phyloP scores from a whole-genome alignment of 768 basidiomycete genomes.

The Cystobasidium tubakii region DNA sequence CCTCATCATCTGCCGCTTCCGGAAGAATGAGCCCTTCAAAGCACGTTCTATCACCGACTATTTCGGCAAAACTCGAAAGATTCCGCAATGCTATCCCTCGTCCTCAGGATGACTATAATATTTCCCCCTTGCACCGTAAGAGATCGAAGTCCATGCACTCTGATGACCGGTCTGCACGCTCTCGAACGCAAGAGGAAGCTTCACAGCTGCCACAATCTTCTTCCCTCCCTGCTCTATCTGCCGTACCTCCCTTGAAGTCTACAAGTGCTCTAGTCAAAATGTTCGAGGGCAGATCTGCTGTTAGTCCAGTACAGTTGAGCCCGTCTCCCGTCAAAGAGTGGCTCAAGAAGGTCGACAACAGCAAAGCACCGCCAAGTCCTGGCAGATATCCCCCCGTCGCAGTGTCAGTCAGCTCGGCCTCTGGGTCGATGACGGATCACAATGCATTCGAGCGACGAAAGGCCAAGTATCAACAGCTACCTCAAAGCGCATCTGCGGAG shows the following conservation, averaged over 20 bases:
- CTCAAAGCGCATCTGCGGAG: not conserved
- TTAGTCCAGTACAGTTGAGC: too few species aligned
- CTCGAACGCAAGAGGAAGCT: not conserved
- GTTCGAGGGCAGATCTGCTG: not conserved
- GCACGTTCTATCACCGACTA: constrained; percentile 9
- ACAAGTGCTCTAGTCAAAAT: constrained; percentile 6
- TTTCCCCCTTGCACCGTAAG: not conserved
- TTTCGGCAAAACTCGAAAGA: not conserved
- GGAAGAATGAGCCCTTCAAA: constrained; percentile 2
- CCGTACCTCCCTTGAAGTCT: not conserved
- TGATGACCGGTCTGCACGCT: not conserved
- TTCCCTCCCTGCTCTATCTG: not conserved
- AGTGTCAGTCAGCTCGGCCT: not conserved
- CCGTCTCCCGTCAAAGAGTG: constrained; percentile 25
- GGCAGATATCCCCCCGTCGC: not conserved
- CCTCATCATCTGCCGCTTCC: not conserved
- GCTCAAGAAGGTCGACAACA: constrained; percentile 19
- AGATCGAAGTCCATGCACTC: constrained; percentile 6
- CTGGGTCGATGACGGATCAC: not conserved
- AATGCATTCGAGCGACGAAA: not conserved
- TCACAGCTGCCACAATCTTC: not conserved
- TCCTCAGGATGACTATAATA: not conserved
- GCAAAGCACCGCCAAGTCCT: not conserved
- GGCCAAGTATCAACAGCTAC: not conserved
- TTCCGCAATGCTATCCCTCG: not conserved